phyloP scores from a whole-genome alignment of 2,329 filamentous ascomycete genomes.

The Xylaria polymorpha region DNA sequence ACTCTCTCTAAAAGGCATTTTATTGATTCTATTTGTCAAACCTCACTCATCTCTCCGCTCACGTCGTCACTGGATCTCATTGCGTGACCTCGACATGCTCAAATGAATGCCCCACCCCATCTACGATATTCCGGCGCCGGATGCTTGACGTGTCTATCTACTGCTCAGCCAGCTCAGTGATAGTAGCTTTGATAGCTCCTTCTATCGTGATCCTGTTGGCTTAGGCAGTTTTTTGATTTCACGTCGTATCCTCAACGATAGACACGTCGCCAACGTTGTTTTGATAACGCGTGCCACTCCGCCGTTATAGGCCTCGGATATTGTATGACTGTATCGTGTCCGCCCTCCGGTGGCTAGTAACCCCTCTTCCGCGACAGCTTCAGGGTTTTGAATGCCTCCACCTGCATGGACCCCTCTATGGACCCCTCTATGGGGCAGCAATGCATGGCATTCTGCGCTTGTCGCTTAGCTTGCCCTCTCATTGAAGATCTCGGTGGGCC shows the following conservation, averaged over 20 bases:
- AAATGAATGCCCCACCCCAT: constrained; percentile 24
- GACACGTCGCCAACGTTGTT: constrained; percentile 29
- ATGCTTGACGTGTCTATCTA: constrained; percentile 32
- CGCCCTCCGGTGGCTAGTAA: constrained; percentile 24
- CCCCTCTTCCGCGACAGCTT: constrained; percentile 33
- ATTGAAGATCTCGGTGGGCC: constrained; percentile 26
- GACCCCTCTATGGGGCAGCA: constrained; percentile 41
- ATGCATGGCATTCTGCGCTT: constrained; percentile 38
- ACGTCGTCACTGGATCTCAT: constrained; percentile 21
- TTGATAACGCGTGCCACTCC: constrained; percentile 12
- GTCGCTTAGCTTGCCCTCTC: constrained; percentile 5
- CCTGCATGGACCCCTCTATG: constrained; percentile 37
- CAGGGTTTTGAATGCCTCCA: constrained; percentile 27
- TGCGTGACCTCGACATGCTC: constrained; percentile 23
- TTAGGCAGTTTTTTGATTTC: neutral
- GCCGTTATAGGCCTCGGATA: constrained; percentile 26
- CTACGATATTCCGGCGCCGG: constrained; percentile 20
- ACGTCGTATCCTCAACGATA: constrained; percentile 12
- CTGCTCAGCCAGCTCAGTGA: constrained; percentile 12
- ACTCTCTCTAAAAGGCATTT: neutral
- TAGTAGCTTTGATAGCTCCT: constrained; percentile 11
- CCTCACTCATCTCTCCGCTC: constrained; percentile 12
- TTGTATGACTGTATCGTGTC: constrained; percentile 37
- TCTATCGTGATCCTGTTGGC: constrained; percentile 18
- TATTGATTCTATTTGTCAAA: constrained; percentile 16